phyloP scores from a whole-genome alignment of 1,284 basidiomycete species.

The Trichosporon sp. region DNA sequence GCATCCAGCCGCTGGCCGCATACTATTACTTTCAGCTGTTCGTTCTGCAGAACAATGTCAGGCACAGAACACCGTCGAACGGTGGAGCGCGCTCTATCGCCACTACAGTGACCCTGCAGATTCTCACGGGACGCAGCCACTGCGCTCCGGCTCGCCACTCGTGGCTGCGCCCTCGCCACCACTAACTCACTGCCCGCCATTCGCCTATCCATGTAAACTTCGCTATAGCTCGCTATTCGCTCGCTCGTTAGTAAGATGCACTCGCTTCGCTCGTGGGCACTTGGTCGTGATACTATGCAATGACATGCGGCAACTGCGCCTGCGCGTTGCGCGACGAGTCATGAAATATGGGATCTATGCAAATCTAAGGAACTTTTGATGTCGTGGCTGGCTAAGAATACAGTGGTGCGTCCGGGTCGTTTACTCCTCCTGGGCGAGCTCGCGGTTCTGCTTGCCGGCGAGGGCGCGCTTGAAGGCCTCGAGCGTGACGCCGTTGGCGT shows the following conservation, averaged over 20 bases:
- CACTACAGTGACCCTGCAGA: background rate
- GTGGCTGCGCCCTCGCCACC: background rate
- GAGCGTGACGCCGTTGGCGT: conserved; percentile 30
- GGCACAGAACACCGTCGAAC: background rate
- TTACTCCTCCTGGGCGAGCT: conserved; percentile 21
- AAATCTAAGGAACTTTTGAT: background rate
- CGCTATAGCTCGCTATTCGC: background rate
- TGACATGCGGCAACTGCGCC: conserved; percentile 5
- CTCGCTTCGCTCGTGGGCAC: background rate
- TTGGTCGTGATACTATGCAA: background rate
- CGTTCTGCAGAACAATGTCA: background rate
- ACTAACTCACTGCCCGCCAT: background rate
- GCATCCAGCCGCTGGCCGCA: too few relatives aligned
- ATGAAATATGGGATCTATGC: background rate
- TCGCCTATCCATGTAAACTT: too few relatives aligned
- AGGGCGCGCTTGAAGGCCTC: conserved; percentile 49
- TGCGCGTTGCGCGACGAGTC: conserved; percentile 4
- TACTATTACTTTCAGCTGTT: too few relatives aligned
- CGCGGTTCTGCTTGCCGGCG: conserved; percentile 35
- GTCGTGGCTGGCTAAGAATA: background rate
- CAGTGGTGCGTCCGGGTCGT: background rate
- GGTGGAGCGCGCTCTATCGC: background rate
- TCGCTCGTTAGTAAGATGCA: too few relatives aligned
- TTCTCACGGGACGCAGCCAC: background rate
- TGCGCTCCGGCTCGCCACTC: background rate